Evolutionary conservation across 2,329 filamentous ascomycete species (phyloP), one percentile per base, ranked within the genome.

Genomic region (Epichloe hybrida): DNA sequence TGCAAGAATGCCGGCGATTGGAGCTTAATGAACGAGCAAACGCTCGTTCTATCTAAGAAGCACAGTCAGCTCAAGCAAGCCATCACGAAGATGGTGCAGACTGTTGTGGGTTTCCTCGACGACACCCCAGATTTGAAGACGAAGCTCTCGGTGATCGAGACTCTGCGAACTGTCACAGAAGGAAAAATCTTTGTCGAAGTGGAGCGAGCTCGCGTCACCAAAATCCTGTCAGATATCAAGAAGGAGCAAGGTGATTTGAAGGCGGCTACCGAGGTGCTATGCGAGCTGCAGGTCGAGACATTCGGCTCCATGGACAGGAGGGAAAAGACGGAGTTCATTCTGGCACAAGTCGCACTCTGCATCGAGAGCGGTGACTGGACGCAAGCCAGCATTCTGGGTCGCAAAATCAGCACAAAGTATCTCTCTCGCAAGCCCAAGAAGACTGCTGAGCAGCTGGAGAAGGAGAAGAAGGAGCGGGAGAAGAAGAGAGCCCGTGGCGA

Each of bases 161-260:
- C 91, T 1, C 70, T 98, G 62, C 82, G 93, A 60, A 97, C 91
- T 41, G 91, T 98, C 46, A 98, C 93, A 8, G 93, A 98, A 71
- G 93, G 93, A 71, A 98, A 98, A 85, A 98, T 98, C 67, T 98
- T 98, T 63, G 91, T 98, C 61, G 93, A 98, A 74, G 93, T 98
- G 49, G 93, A 98, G 76, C 84, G 93, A 59, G 93, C 93, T 57
- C 86, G 93, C 59, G 84, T 98, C 53, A 98, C 93, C 61, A 88
- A 85, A 65, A 94, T 95, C 57, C 77, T 98, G 12, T 97, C 93
- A 48, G 82, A 96, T 69, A 97, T 98, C 76, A 97, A 97, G 77
- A 96, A 95, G 72, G 73, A 86, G 57, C 88, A 97, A 70, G 91
- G 90, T 56, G 91, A 98, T 63, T 74, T 95, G 62, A 88, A 87